Conservation (phyloP, 176 grass and related monocot species). For the Triticum dicoccoides region DNA sequence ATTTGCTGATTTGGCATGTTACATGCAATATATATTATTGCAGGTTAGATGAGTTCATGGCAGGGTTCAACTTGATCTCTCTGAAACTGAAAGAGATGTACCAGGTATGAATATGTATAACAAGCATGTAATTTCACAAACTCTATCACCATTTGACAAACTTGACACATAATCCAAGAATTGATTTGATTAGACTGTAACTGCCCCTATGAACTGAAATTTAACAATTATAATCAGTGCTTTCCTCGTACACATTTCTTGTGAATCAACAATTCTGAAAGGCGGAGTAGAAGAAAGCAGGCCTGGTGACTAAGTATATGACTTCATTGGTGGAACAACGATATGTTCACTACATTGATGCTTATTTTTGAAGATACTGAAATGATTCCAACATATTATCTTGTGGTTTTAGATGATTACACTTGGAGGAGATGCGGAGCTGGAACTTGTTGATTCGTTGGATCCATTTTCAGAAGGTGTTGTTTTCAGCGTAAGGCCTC, state of each 20-base stretch:
- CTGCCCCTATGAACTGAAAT: background rate
- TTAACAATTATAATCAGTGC: background rate
- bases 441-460: slow-evolving; percentile 96
- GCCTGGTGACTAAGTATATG: background rate
- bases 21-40: slow-evolving; percentile 25
- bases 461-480: slow-evolving; percentile 99
- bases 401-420: slow-evolving; percentile 88
- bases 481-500: slow-evolving; percentile 98
- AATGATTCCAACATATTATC: background rate
- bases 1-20: background rate
- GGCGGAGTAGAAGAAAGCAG: background rate
- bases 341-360: too few species aligned
- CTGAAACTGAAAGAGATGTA: slow-evolving; percentile 99
- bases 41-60: slow-evolving; percentile 99
- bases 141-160: background rate
- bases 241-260: background rate
- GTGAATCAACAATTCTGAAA: background rate
- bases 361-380: background rate
- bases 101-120: slow-evolving; percentile 54
- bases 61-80: slow-evolving; percentile 92
- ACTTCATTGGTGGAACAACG: too few species aligned
- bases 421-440: slow-evolving; percentile 95
- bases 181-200: background rate
- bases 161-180: background rate
- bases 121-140: background rate